phyloP scores from a whole-genome alignment of 1,284 basidiomycete species.

The Exsudoporus floridanus region DNA sequence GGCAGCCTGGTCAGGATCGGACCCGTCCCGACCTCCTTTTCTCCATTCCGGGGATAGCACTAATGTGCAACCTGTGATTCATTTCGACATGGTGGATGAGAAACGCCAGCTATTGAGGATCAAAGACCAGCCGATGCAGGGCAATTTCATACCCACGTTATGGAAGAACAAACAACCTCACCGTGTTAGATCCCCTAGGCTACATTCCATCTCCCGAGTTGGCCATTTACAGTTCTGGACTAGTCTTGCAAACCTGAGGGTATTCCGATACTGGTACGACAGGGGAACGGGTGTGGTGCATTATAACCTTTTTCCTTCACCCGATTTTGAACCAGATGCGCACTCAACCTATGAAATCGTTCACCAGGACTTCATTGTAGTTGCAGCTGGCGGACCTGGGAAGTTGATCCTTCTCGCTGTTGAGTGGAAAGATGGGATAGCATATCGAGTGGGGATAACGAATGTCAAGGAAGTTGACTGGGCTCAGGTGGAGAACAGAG shows the following conservation, averaged over 20 bases:
- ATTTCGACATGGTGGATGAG: constrained; percentile 15
- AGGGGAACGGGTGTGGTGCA: not conserved
- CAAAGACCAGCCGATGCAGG: not conserved
- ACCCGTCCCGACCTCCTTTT: not conserved
- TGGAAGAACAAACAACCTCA: not conserved
- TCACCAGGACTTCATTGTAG: constrained; percentile 20
- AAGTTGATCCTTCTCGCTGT: constrained; percentile 14
- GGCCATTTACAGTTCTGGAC: constrained; percentile 22
- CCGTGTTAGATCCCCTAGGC: not conserved
- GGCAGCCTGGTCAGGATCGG: constrained; percentile 18
- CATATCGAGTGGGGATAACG: constrained; percentile 19
- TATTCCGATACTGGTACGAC: not conserved
- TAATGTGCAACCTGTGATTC: not conserved
- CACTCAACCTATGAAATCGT: constrained; percentile 4
- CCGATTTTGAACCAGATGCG: not conserved
- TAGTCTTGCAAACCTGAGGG: constrained; percentile 8
- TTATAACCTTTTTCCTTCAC: not conserved
- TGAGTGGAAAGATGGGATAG: constrained; percentile 19
- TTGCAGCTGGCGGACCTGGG: not conserved
- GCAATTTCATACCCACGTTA: not conserved
- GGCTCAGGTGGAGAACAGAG: constrained; percentile 11
- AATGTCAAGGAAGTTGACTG: constrained; percentile 1
- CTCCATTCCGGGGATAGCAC: not conserved
- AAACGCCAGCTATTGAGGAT: constrained; percentile 3
- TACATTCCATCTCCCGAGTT: not conserved